Conservation (phyloP, 441 rosid genomes). For the Corymbia calophylla region DNA sequence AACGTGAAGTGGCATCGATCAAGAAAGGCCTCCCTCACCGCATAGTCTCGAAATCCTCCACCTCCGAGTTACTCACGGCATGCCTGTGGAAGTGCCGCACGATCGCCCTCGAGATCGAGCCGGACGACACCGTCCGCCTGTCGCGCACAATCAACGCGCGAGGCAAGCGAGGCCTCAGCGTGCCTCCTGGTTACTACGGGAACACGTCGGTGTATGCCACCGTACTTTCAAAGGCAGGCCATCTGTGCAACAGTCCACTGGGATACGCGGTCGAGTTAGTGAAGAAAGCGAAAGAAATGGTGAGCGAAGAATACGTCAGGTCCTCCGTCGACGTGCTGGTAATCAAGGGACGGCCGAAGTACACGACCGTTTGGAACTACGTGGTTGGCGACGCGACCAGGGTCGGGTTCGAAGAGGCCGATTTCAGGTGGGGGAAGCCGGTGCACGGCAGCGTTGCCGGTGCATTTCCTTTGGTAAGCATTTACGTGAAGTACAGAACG, state of each 20-base stretch:
- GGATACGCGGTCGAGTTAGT: constrained; percentile 9
- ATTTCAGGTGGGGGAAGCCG: not conserved
- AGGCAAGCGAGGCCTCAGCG: not conserved
- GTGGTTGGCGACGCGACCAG: not conserved
- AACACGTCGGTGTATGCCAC: not conserved
- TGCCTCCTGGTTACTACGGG: constrained; percentile 6
- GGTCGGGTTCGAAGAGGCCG: not conserved
- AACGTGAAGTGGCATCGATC: not conserved
- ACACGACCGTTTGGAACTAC: not conserved
- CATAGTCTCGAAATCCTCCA: constrained; percentile 1
- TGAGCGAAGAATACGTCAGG: constrained; percentile 11
- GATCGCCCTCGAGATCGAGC: constrained; percentile 14
- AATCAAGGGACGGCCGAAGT: not conserved
- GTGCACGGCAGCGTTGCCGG: not conserved
- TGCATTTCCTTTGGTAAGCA: not conserved
- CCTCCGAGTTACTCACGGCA: constrained; percentile 22
- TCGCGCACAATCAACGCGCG: constrained; percentile 9
- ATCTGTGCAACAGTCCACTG: not conserved
- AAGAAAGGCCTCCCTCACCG: not conserved
- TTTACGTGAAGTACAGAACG: not conserved
- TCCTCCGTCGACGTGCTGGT: constrained; percentile 7
- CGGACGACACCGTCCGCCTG: constrained; percentile 24
- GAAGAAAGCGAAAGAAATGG: not conserved
- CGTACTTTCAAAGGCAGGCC: not conserved
- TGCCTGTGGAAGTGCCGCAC: constrained; percentile 41